A percentile compares a stretch with the other conserved stretches of the same genome.
phyloP scores from a whole-genome alignment of 352 stramenopile genomes.

The Phytophthora vignae region DNA sequence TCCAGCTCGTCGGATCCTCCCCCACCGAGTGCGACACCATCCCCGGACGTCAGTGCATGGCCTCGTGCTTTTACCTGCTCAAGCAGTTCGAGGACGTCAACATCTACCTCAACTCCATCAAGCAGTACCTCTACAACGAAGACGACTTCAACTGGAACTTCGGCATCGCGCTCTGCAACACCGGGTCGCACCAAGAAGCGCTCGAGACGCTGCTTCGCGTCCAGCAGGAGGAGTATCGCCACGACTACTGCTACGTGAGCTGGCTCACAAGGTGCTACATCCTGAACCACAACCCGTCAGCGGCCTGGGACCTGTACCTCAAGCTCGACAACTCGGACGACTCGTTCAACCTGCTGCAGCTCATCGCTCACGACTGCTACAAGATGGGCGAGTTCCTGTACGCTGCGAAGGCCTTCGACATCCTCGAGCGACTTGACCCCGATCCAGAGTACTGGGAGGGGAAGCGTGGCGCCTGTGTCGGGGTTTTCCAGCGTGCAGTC shows the following conservation, averaged over 20 bases:
- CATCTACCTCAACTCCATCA: constrained; percentile 97
- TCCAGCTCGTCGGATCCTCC: constrained; percentile 94
- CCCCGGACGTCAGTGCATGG: constrained; percentile 97
- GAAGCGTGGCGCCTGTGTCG: constrained; percentile 95
- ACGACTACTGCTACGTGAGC: constrained; percentile 94
- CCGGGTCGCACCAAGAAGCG: constrained; percentile 92
- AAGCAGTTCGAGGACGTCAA: constrained; percentile 98
- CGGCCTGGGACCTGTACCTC: constrained; percentile 97
- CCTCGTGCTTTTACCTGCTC: constrained; percentile 96
- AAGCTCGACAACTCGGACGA: constrained; percentile 96
- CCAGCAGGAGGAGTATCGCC: constrained; percentile 92
- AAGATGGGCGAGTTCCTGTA: constrained; percentile 97
- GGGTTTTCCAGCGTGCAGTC: constrained; percentile 96
- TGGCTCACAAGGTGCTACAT: constrained; percentile 95
- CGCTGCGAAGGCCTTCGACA: constrained; percentile 95
- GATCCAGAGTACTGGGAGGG: constrained; percentile 98
- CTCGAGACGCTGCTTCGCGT: constrained; percentile 94
- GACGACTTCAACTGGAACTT: constrained; percentile 99
- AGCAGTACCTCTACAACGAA: constrained; percentile 96
- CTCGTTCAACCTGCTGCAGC: constrained; percentile 95
- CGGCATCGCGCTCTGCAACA: constrained; percentile 93
- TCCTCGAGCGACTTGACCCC: constrained; percentile 94
- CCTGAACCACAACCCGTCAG: constrained; percentile 94
- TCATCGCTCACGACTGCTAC: constrained; percentile 98
- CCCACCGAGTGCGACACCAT: constrained; percentile 97